These are phyloP conservation scores for Rhizomucor miehei DNA, from an alignment of 371 early-diverging fungal species.

Conservation along the genomic window DNA sequence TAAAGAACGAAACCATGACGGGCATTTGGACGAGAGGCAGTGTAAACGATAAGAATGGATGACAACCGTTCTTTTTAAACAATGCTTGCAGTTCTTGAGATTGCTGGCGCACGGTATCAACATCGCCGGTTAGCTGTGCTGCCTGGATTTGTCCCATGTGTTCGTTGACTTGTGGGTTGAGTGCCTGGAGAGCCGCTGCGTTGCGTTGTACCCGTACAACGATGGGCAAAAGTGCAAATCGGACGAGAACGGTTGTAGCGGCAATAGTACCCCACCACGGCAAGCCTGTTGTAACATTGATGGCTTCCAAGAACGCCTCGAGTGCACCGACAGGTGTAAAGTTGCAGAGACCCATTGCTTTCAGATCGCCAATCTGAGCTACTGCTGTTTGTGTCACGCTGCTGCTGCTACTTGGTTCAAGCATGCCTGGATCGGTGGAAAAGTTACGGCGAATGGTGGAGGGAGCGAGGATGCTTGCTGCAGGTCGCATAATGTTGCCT, in stretches of 20 bases:
- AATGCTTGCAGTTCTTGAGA: conserved; percentile 56
- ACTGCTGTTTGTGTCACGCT: conserved; percentile 19
- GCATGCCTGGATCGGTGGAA: no score
- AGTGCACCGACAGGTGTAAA: conserved; percentile 77
- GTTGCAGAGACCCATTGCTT: conserved; percentile 75
- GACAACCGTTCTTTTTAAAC: conserved; percentile 64
- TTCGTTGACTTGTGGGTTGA: conserved; percentile 73
- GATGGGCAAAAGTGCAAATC: conserved; percentile 73
- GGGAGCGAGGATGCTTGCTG: no score
- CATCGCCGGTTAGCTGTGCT: conserved; percentile 59
- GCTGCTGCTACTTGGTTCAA: no score
- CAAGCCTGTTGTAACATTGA: conserved; percentile 79
- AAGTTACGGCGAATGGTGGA: no score
- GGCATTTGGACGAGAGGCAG: conserved; percentile 75
- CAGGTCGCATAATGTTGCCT: no score
- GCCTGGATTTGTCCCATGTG: conserved; percentile 63
- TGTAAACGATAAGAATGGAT: conserved; percentile 62
- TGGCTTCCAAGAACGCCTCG: conserved; percentile 73
- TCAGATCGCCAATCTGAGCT: conserved; percentile 78
- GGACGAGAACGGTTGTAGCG: conserved; percentile 66
- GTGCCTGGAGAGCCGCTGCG: conserved; percentile 67
- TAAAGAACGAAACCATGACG: conserved; percentile 87
- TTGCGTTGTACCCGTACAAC: conserved; percentile 74
- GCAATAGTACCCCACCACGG: conserved; percentile 95
- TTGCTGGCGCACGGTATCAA: conserved; percentile 46